Evolutionary conservation across 2,329 filamentous ascomycete species (phyloP).

Genomic region (Fusarium veterinarium): DNA sequence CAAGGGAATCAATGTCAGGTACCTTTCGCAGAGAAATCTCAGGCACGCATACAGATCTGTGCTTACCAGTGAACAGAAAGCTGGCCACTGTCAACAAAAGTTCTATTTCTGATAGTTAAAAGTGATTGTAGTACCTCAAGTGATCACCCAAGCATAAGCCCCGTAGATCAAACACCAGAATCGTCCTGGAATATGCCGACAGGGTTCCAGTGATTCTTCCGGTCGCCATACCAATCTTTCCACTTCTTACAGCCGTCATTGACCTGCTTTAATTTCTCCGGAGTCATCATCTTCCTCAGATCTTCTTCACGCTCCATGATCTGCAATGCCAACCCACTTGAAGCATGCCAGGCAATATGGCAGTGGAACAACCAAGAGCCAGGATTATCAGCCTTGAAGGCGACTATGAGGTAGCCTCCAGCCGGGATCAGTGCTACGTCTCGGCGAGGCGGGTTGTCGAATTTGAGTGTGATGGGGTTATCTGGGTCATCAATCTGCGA

Average conservation of each 20-base stretch:
- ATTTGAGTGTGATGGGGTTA: neutral
- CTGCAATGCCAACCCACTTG: slow-evolving; percentile 19
- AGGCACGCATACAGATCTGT: neutral
- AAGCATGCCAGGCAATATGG: slow-evolving; percentile 28
- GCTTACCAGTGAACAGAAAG: neutral
- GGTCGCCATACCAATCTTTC: slow-evolving; percentile 20
- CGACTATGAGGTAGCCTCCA: slow-evolving; percentile 18
- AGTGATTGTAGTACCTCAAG: too few species aligned
- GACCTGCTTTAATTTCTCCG: slow-evolving; percentile 6
- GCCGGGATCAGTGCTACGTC: slow-evolving; percentile 19
- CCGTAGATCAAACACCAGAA: neutral
- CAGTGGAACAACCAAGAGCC: slow-evolving; percentile 29
- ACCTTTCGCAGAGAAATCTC: neutral
- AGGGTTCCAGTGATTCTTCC: slow-evolving; percentile 3
- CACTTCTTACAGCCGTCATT: slow-evolving; percentile 16
- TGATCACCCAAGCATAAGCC: too few species aligned
- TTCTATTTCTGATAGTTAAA: neutral
- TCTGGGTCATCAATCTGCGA: neutral
- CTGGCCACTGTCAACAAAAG: neutral
- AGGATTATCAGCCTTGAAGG: slow-evolving; percentile 20
- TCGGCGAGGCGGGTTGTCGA: slow-evolving; percentile 18
- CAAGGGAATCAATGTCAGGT: too few species aligned
- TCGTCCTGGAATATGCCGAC: slow-evolving; percentile 2
- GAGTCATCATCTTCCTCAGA: slow-evolving; percentile 10
- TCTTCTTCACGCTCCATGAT: slow-evolving; percentile 24